Base-by-base conservation (phyloP, 257 asterid species). In the Scutellaria barbata region DNA sequence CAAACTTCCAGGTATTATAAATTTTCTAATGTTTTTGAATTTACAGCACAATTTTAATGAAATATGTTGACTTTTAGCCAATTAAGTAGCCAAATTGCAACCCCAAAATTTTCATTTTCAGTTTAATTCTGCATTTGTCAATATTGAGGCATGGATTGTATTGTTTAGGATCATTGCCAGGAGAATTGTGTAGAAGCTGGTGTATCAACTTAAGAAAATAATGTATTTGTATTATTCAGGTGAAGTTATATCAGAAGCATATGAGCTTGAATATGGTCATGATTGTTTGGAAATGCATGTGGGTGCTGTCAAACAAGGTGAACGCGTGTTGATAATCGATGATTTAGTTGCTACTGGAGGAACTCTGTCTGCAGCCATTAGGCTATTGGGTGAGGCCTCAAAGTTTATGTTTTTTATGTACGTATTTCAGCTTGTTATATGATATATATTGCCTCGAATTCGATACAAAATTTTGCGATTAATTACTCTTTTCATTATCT, bases 281-380 rank as follows among this genome's bases (percentile, higher is more conserved):
- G 98, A 92, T 79, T 68, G 98, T 69, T 74, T 92, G 79, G 96
- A 88, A 83, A 88, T 92, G 90, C 97, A 90, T 40, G 81, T 81
- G 30, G 90, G 85, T 59, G 93, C 91, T n/a, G 86, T 90, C 40
- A 74, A 84, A 68, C 46, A 45, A n/a, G 93, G 96, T 0, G 96
- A 90, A n/a, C 85, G 89, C 10, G 92, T 84, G 5, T 72, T 92
- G 60, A 71, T 92, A 37, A 80, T 92, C 9, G 97, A 92, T 65
- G 98, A 92, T 82, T 79, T 92, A 76, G 91, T 92, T 54, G 98
- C 98, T 53, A 92, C 98, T 0, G 98, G 98, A 10, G 98, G 97
- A 59, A 92, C 97, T 2, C 87, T 92, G 7, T 79, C 89, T 57
- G 98, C 98, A 10, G 97, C 95, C 76, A 88, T 86, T 46, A 83